These are phyloP conservation scores for Quercus mongolica DNA, from an alignment of 306 rosid species.

Conservation along the genomic window DNA sequence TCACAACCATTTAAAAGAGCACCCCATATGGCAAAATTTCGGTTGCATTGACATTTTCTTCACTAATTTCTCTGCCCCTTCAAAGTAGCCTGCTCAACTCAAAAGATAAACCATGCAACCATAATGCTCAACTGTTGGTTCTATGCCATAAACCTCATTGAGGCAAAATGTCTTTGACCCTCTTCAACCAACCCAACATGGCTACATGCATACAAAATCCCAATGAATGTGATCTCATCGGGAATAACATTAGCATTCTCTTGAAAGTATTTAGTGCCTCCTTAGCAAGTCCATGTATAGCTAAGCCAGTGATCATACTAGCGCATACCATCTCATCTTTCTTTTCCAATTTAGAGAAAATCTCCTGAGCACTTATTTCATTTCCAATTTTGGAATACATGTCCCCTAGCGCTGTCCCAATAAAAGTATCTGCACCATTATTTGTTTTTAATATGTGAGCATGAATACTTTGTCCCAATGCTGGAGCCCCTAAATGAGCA, in stretches of 20 bases:
- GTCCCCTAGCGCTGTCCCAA: conserved; percentile 63
- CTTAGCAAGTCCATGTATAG: conserved; percentile 58
- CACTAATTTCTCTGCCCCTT: conserved; percentile 56
- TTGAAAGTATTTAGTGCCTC: conserved; percentile 58
- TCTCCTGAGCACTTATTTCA: conserved; percentile 37
- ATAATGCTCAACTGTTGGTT: conserved; percentile 70
- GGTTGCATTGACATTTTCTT: conserved; percentile 50
- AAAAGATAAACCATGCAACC: conserved; percentile 79
- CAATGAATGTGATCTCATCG: conserved; percentile 58
- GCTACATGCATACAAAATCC: conserved; percentile 68
- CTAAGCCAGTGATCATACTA: conserved; percentile 64
- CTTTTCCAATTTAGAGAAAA: conserved; percentile 44
- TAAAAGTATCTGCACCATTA: conserved; percentile 31
- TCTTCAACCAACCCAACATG: conserved; percentile 65
- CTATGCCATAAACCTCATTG: conserved; percentile 48
- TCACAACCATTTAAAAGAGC: conserved; percentile 79
- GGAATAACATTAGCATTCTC: conserved; percentile 48
- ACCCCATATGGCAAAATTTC: conserved; percentile 52
- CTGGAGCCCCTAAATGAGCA: conserved; percentile 43
- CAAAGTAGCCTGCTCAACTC: conserved; percentile 63
- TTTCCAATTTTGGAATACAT: conserved; percentile 80
- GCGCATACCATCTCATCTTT: conserved; percentile 77
- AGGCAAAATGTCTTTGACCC: conserved; percentile 50
- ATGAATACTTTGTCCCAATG: conserved; percentile 62
- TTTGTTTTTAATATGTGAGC: conserved; percentile 42